A percentile compares a stretch with the other conserved stretches of the same genome.
Evolutionary conservation across 306 rosid genomes (phyloP).

Genomic region (Cyamopsis tetragonoloba): DNA sequence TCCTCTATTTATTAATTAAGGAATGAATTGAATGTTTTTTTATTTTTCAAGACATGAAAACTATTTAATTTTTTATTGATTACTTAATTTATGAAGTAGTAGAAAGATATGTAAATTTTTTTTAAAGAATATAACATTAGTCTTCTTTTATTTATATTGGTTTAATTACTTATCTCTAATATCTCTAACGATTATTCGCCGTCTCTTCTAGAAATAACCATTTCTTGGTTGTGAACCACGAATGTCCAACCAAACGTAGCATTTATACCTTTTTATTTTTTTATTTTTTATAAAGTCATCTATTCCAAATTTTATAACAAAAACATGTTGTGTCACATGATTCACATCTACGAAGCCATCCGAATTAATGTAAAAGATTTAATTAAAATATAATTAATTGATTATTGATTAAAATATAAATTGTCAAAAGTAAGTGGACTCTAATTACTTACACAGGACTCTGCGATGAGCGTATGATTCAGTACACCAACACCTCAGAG

Average conservation of each 20-base stretch:
- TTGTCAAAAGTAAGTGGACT: conserved; percentile 3
- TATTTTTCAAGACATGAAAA: no score
- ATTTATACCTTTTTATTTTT: no score
- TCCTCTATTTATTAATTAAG: no score
- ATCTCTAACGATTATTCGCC: background rate
- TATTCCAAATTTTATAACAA: background rate
- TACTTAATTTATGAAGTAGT: no score
- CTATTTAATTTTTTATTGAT: no score
- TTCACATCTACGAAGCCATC: background rate
- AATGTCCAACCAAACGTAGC: background rate
- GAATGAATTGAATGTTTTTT: no score
- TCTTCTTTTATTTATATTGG: background rate
- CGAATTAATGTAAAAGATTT: no score
- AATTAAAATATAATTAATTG: background rate
- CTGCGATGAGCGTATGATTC: background rate
- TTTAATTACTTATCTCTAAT: no score
- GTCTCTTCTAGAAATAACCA: background rate
- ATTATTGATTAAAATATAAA: background rate
- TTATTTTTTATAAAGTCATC: no score
- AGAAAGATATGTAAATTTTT: no score
- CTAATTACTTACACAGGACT: background rate
- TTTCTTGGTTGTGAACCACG: background rate
- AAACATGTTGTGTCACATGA: background rate
- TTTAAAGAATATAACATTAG: no score
- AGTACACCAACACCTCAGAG: background rate